Percentiles rank a stretch among this genome's conserved stretches.
phyloP scores from a whole-genome alignment of 805 yeast genomes.

The Cyberlindnera xishuangbannaensis region DNA sequence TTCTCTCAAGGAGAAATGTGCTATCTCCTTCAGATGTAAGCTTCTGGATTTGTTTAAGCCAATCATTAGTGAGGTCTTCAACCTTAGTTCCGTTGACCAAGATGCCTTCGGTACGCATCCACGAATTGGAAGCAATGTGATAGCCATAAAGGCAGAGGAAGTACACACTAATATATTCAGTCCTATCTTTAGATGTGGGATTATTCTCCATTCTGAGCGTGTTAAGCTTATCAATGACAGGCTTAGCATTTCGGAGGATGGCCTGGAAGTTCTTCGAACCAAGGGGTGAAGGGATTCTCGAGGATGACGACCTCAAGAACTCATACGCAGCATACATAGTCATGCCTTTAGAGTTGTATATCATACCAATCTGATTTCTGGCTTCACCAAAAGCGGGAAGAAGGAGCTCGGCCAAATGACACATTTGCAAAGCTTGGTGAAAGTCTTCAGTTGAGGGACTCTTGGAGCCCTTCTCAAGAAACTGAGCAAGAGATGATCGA shows the following conservation, averaged over 20 bases:
- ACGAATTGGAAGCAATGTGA: slow-evolving; percentile 36
- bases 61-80: slow-evolving; percentile 27
- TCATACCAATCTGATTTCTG: slow-evolving; percentile 53
- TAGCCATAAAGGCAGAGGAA: slow-evolving; percentile 38
- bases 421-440: slow-evolving; percentile 39
- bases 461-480: slow-evolving; percentile 7
- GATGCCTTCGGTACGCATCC: slow-evolving; percentile 27
- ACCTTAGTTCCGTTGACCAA: slow-evolving; percentile 28
- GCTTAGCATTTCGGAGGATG: slow-evolving; percentile 27
- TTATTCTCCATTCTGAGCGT: slow-evolving; percentile 16
- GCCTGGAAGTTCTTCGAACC: slow-evolving; percentile 33
- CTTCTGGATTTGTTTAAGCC: slow-evolving; percentile 23
- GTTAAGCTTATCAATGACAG: slow-evolving; percentile 24
- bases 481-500: slow-evolving; percentile 33
- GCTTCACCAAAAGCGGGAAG: slow-evolving; percentile 68
- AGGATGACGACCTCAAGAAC: slow-evolving; percentile 38
- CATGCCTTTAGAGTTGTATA: slow-evolving; percentile 34
- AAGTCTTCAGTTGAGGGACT: too few relatives aligned
- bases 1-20: slow-evolving; percentile 25
- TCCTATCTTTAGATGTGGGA: slow-evolving; percentile 6
- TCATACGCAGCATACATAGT: slow-evolving; percentile 32
- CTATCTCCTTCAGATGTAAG: slow-evolving; percentile 12
- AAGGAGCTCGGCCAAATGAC: slow-evolving; percentile 47
- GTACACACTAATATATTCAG: slow-evolving; percentile 13
- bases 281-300: slow-evolving; percentile 35